phyloP scores from a whole-genome alignment of 257 asterid species.

The Datura wrightii region DNA sequence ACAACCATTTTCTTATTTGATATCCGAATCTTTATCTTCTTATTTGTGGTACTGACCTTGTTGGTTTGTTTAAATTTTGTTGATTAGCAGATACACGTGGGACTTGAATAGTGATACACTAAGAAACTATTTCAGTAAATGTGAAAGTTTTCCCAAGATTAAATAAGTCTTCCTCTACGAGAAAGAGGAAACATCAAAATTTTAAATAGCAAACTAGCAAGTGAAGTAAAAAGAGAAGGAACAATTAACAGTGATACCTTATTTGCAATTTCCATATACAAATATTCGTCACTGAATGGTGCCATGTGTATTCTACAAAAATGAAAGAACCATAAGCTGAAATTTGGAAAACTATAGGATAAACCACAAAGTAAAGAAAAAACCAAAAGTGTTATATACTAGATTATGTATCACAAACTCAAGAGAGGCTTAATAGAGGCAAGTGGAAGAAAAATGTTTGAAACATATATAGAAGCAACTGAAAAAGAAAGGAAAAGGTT shows the following conservation, averaged over 20 bases:
- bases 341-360: background rate
- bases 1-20: no score
- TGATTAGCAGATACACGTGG: no score
- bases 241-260: slow-evolving; percentile 52
- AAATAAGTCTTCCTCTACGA: no score
- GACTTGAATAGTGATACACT: no score
- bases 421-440: background rate
- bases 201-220: no score
- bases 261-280: slow-evolving; percentile 86
- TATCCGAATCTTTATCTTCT: no score
- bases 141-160: no score
- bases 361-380: background rate
- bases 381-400: background rate
- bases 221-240: no score
- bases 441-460: background rate
- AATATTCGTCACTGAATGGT: slow-evolving; percentile 96
- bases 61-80: no score
- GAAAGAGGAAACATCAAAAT: no score
- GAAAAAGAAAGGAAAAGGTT: background rate
- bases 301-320: slow-evolving; percentile 95
- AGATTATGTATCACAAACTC: background rate
- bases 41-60: no score
- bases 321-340: slow-evolving; percentile 33
- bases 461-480: background rate
- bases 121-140: no score